Base-by-base conservation (phyloP, 768 basidiomycete species). In the Mycena amicta region DNA sequence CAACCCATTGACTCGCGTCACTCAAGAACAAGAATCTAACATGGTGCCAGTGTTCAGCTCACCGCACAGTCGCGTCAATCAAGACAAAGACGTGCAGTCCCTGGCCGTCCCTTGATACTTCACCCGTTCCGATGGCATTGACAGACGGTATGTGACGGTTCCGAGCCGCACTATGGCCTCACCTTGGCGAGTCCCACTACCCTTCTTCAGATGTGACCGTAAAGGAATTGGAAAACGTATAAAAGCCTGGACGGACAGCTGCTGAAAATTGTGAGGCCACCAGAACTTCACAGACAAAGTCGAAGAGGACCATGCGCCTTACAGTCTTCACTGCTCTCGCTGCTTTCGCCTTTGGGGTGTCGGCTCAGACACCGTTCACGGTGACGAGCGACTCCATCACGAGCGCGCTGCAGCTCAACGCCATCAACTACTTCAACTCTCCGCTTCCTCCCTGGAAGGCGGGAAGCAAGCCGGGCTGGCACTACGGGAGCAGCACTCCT, bases 381-480 rank as follows among this genome's bases (percentile, higher is more conserved):
- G 37, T 64, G 41, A 49, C 52, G 51, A 37, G 68, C 54, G 57
- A 68, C 57, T 22, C 27, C 18, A 50, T 31, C 40, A 47, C 55
- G 23, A 18, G 20, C 39, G 50, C 46, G 25, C 62, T 52, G 72
- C 63, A 78, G 55, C 71, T 66, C 29, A 39, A 53, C 25, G 50
- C 45, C 33, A 77, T 74, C 62, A 43, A 71, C 58, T 80, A 76
- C 55, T n/a, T n/a, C n/a, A 74, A 74, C 45, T 68, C 79, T 27
- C 79, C 79, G 11, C 57, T 59, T 33, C 67, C 74, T 26, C 78
- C 78, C 26, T 78, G 77, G 78, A 53, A 64, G 11, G 33, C 60
- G 37, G 68, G 65, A 3, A 43, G 67, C 30, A 55, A 72, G 26
- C 78, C 79, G 41, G 79, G 79, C 40, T 80, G 79, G 79, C 78